These are phyloP conservation scores for Trametes cinnabarina DNA, from an alignment of 768 basidiomycete species.

Conservation along the genomic window DNA sequence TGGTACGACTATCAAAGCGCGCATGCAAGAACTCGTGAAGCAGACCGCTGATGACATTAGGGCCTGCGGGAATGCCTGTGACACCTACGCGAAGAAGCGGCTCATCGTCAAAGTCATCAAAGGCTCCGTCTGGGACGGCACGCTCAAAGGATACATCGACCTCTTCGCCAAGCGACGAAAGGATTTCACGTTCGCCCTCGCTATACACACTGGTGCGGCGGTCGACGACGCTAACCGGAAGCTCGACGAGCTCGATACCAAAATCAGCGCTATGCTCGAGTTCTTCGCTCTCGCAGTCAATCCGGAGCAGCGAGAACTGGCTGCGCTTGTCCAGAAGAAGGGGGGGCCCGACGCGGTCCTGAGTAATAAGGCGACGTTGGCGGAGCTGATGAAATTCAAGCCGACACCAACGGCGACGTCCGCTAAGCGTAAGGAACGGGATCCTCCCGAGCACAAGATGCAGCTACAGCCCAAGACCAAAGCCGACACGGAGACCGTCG, in stretches of 20 bases:
- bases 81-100: conserved; percentile 32
- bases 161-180: conserved; percentile 24
- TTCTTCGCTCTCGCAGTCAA: background rate
- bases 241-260: conserved; percentile 12
- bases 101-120: conserved; percentile 30
- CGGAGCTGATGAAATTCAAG: background rate
- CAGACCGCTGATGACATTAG: conserved; percentile 32
- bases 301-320: conserved; percentile 18
- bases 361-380: background rate
- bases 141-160: conserved; percentile 11
- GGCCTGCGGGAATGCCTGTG: conserved; percentile 33
- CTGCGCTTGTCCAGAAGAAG: background rate
- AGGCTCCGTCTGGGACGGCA: conserved; percentile 29
- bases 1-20: conserved; percentile 34
- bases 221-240: conserved; percentile 24
- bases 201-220: conserved; percentile 27
- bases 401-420: conserved; percentile 10
- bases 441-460: background rate
- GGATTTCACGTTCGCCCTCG: conserved; percentile 31
- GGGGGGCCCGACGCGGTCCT: conserved; percentile 1
- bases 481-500: conserved; percentile 4
- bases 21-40: conserved; percentile 32
- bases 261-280: background rate
- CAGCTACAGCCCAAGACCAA: background rate
- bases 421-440: conserved; percentile 11